Evolutionary conservation across 495 filamentous ascomycete genomes (phyloP), one percentile per base, ranked within the genome.

Genomic region (Clohesyomyces aquaticus): DNA sequence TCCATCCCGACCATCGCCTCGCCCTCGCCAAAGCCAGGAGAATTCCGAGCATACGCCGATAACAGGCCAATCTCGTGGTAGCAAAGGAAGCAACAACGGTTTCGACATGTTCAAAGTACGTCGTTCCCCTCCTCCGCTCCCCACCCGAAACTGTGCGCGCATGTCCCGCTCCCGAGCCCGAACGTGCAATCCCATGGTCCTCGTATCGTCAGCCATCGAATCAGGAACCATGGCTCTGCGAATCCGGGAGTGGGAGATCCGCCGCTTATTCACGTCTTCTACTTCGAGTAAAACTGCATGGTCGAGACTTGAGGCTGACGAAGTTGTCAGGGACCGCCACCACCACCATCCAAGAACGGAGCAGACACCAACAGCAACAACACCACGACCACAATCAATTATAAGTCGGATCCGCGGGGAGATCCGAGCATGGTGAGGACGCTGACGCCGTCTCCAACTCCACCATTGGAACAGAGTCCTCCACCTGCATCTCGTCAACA

Each of bases 401-500:
- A 6, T 38, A 38, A 38, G 6, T n/a, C n/a, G n/a, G 9, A 48
- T 9, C 4, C 16, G 16, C 45, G 45, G n/a, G n/a, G n/a, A 48
- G 9, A 19, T n/a, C 45, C 16, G 18, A 48, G 9, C 45, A 18
- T 19, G 45, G 22, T 18, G 18, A 48, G 9, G 8, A 48, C 16
- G 8, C 16, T 18, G 18, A 48, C 45, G 4, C 16, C 22, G 8
- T 23, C n/a, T 4, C 22, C 45, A 18, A 18, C 45, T 8, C 32
- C 32, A 38, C 32, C 32, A 6, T 6, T 14, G 14, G 32, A 38
- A 38, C 32, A 38, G 32, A 38, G 32, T 38, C 32, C 55, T 1
- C 55, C 55, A 21, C 42, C n/a, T n/a, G n/a, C n/a, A n/a, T n/a
- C n/a, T n/a, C 41, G 41, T 35, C 56, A 26, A 49, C 35, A 59